A percentile compares a stretch with the other conserved stretches of the same genome.
These are phyloP conservation scores for Cercophora newfieldiana DNA, from an alignment of 495 filamentous ascomycete genomes.

Conservation along the genomic window DNA sequence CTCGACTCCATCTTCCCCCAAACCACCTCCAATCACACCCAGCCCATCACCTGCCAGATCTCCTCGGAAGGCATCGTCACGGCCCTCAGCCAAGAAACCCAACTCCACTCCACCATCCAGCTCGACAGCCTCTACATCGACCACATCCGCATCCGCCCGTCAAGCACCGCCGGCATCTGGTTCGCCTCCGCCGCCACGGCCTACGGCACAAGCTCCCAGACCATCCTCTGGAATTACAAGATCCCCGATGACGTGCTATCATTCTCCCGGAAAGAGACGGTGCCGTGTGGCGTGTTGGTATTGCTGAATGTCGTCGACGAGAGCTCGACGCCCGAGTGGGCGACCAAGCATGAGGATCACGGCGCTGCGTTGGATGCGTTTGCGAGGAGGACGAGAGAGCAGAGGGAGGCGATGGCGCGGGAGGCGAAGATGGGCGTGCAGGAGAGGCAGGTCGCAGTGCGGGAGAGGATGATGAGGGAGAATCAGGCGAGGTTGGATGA, in stretches of 20 bases:
- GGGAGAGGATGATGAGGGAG: slow-evolving; percentile 39
- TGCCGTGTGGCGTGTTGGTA: slow-evolving; percentile 65
- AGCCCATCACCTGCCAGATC: slow-evolving; percentile 48
- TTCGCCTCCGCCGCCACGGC: slow-evolving; percentile 59
- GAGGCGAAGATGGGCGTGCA: slow-evolving; percentile 50
- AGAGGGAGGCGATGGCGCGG: slow-evolving; percentile 40
- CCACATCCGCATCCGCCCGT: slow-evolving; percentile 37
- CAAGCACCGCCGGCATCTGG: slow-evolving; percentile 51
- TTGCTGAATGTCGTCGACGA: slow-evolving; percentile 53
- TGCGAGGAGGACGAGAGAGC: slow-evolving; percentile 39
- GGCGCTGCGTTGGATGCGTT: slow-evolving; percentile 42
- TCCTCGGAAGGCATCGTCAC: slow-evolving; percentile 42
- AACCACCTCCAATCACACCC: slow-evolving; percentile 20
- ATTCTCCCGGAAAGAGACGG: slow-evolving; percentile 52
- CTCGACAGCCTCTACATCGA: slow-evolving; percentile 44
- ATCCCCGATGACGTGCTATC: slow-evolving; percentile 54
- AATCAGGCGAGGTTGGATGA: slow-evolving; percentile 41
- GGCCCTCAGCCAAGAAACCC: slow-evolving; percentile 38
- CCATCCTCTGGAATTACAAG: slow-evolving; percentile 61
- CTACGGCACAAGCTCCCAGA: slow-evolving; percentile 51
- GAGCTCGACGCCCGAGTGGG: slow-evolving; percentile 58
- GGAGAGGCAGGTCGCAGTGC: slow-evolving; percentile 44
- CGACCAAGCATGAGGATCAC: slow-evolving; percentile 41
- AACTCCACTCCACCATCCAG: slow-evolving; percentile 28
- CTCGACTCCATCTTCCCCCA: slow-evolving; percentile 39